Base-by-base conservation (phyloP, 306 rosid genomes). In the Benincasa hispida region DNA sequence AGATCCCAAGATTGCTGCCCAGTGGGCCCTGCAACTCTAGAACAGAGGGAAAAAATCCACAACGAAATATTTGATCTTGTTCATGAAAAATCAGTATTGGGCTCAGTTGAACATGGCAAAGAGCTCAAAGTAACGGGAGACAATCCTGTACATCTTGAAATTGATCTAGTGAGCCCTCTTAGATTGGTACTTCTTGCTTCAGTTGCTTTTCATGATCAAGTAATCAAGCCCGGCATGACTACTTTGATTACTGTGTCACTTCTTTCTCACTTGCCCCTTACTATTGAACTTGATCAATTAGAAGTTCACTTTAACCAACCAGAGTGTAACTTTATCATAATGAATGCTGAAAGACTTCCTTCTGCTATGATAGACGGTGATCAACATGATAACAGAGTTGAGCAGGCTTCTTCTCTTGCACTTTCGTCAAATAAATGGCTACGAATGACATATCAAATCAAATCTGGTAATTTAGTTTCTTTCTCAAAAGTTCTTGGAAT, bases 111-210 rank as follows among this genome's bases (percentile, higher is more conserved):
- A 80, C 78, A 82, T 51, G 56, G 76, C 45, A 68, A 25, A 22
- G 84, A 84, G 82, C 83, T 91, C 63, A 83, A 83, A 88, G 81
- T 91, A 75, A 78, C 82, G 17, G 81, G 68, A 27, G 85, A 85
- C 25, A 82, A 83, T 62, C 86, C 89, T 53, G 83, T 91, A 86
- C 96, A 86, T 85, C 90, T 94, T 73, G 97, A 90, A 85, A 83
- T 94, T 86, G 98, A 94, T 89, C 86, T 85, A 57, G 95, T 91
- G 72, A 94, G 96, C 83, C 98, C 98, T 45, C 96, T 91, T 67
- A 85, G 98, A 84, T 78, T 85, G 78, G 98, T 87, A 72, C 90
- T 94, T 87, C 91, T 94, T 79, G 97, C 95, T 32, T 90, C 97
- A 41, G 93, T 92, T 87, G 95, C 93, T 85, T 94, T 94, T 80